Evolutionary conservation across 1,284 basidiomycete species (phyloP).

Genomic region (Sporisorium sorghi): DNA sequence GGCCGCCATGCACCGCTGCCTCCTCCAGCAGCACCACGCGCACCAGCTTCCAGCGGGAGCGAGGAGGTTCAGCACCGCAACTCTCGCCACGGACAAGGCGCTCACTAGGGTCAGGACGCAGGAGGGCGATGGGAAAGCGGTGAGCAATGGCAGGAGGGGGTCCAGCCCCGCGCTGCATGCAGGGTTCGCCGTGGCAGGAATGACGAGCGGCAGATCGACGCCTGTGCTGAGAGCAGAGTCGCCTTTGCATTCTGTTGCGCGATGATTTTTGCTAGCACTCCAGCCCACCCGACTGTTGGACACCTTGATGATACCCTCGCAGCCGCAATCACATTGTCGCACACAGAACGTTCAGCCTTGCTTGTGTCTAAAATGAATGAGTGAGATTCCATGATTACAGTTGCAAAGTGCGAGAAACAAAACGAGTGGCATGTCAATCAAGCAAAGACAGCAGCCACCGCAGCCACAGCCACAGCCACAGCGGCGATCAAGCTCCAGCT

Average conservation of each 20-base stretch:
- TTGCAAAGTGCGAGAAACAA: neutral
- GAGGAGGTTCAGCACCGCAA: slow-evolving; percentile 21
- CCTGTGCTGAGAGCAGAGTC: neutral
- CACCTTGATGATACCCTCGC: neutral
- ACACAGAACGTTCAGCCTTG: neutral
- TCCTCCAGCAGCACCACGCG: slow-evolving; percentile 18
- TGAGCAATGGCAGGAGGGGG: slow-evolving; percentile 5
- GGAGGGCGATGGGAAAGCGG: slow-evolving; percentile 8
- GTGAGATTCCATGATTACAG: neutral
- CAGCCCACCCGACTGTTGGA: too few species aligned
- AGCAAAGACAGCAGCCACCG: slow-evolving; percentile 3
- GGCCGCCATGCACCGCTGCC: slow-evolving; percentile 22
- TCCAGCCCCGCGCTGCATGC: slow-evolving; percentile 14
- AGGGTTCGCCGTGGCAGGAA: neutral
- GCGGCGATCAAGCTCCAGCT: neutral
- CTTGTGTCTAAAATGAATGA: too few species aligned
- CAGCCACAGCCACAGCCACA: slow-evolving; percentile 6
- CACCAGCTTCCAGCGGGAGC: neutral
- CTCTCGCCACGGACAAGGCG: neutral
- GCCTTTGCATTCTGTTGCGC: neutral
- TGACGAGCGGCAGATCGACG: slow-evolving; percentile 3
- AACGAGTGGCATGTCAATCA: neutral
- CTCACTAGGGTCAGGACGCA: slow-evolving; percentile 19
- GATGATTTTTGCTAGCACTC: neutral
- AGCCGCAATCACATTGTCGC: too few species aligned